Conservation (phyloP, 139 green algal species). For the Volvox reticuliferus region DNA sequence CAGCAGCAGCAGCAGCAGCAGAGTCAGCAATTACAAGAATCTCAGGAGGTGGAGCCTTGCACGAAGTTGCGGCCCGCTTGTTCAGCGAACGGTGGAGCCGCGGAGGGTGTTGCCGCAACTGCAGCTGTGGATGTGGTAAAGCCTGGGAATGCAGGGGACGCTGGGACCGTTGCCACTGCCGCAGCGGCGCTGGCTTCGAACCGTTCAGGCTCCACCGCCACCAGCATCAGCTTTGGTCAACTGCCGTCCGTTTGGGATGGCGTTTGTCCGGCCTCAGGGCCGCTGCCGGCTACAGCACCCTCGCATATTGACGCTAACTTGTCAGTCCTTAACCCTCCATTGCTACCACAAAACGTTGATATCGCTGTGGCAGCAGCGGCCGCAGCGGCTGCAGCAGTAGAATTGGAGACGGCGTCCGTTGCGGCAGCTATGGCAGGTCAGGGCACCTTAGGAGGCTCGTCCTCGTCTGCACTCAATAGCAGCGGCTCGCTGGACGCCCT, state of each 20-base stretch:
- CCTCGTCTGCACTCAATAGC: background rate
- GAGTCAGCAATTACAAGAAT: background rate
- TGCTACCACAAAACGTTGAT: background rate
- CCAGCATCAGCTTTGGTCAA: background rate
- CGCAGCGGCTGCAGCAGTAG: background rate
- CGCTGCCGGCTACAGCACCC: too few relatives aligned
- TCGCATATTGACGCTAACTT: too few relatives aligned
- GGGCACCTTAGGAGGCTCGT: too few relatives aligned
- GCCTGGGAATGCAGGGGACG: too few relatives aligned
- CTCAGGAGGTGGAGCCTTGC: background rate
- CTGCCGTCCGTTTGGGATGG: background rate
- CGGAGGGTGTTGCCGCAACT: too few relatives aligned
- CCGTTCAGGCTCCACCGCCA: too few relatives aligned
- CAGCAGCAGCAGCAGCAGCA: slow-evolving; percentile 5
- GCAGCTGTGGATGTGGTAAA: background rate
- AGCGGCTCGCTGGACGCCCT: background rate
- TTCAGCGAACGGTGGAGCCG: background rate
- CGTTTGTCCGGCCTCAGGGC: background rate
- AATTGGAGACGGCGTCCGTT: background rate
- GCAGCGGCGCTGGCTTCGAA: background rate
- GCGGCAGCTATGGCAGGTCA: background rate
- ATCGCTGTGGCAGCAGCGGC: background rate
- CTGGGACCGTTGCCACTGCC: background rate
- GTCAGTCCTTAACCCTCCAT: too few relatives aligned
- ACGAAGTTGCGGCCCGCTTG: background rate